Percentiles rank a stretch among this genome's conserved stretches.
Evolutionary conservation across 768 basidiomycete species (phyloP).

Genomic region (Leccinum imitatum): DNA sequence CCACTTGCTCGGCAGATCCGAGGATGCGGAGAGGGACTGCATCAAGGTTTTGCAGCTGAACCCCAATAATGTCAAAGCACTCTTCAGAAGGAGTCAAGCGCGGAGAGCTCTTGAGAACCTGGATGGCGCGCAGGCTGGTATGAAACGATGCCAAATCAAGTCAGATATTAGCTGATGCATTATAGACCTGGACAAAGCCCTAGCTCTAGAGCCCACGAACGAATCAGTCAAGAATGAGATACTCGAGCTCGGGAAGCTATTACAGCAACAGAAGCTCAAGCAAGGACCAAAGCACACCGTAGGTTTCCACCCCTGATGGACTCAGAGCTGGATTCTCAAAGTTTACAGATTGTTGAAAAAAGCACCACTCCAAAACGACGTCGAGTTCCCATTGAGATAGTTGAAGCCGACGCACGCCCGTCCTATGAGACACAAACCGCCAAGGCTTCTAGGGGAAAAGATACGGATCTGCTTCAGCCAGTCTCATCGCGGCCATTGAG

Average conservation of each 20-base stretch:
- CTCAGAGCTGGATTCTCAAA: slow-evolving; percentile 1
- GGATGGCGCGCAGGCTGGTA: slow-evolving; percentile 60
- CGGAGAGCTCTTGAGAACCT: slow-evolving; percentile 53
- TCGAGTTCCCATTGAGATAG: slow-evolving; percentile 62
- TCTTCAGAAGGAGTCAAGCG: slow-evolving; percentile 79
- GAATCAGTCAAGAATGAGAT: slow-evolving; percentile 63
- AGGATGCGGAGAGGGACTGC: slow-evolving; percentile 84
- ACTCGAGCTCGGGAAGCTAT: slow-evolving; percentile 43
- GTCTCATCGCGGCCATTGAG: slow-evolving; percentile 38
- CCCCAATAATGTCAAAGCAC: slow-evolving; percentile 68
- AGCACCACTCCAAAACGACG: slow-evolving; percentile 41
- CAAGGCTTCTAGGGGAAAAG: slow-evolving; percentile 6
- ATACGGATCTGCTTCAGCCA: slow-evolving; percentile 35
- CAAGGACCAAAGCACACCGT: slow-evolving; percentile 34
- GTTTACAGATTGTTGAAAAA: slow-evolving; percentile 4
- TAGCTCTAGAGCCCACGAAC: slow-evolving; percentile 65
- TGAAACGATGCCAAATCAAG: background rate
- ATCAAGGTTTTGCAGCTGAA: slow-evolving; percentile 57
- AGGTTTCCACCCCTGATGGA: slow-evolving; percentile 2
- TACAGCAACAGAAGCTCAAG: slow-evolving; percentile 35
- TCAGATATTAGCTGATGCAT: slow-evolving; percentile 1
- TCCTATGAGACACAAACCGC: background rate
- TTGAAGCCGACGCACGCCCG: slow-evolving; percentile 37
- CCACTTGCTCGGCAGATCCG: slow-evolving; percentile 44
- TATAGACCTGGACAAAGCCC: slow-evolving; percentile 60